Percentiles rank a stretch among this genome's conserved stretches.
Evolutionary conservation across 305 asterid genomes (phyloP).

Genomic region (Fraxinus sp.): DNA sequence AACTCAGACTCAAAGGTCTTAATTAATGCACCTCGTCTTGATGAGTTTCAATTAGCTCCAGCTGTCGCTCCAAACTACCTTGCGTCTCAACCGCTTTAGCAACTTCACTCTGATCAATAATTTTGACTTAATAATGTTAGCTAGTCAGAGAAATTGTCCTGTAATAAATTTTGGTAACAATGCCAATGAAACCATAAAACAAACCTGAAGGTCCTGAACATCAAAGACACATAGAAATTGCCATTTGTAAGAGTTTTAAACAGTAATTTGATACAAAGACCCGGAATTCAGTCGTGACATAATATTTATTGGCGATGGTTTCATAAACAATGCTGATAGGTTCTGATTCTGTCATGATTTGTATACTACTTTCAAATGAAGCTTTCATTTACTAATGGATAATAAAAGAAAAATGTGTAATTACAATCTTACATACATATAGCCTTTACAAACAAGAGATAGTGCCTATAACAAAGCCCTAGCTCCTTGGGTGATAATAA

Average conservation of each 20-base stretch:
- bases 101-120: slow-evolving; percentile 71
- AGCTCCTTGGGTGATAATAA: background rate
- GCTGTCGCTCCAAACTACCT: slow-evolving; percentile 75
- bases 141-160: slow-evolving; percentile 11
- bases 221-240: background rate
- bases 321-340: slow-evolving; percentile 1
- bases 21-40: slow-evolving; percentile 74
- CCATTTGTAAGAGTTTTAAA: slow-evolving; percentile 6
- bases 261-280: slow-evolving; percentile 8
- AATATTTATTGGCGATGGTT: background rate
- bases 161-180: background rate
- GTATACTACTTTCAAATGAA: background rate
- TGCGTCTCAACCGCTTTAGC: slow-evolving; percentile 92
- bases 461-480: background rate
- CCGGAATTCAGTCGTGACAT: background rate
- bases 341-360: slow-evolving; percentile 6
- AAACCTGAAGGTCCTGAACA: background rate
- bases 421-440: background rate
- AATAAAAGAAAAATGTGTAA: background rate
- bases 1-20: background rate
- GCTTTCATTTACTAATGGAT: background rate
- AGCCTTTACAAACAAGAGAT: background rate
- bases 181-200: slow-evolving; percentile 7
- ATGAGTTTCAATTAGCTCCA: slow-evolving; percentile 95
- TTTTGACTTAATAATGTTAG: slow-evolving; percentile 16